Base-by-base conservation (phyloP, 73 alveolate genomes). In the Diophrys appendiculata region DNA sequence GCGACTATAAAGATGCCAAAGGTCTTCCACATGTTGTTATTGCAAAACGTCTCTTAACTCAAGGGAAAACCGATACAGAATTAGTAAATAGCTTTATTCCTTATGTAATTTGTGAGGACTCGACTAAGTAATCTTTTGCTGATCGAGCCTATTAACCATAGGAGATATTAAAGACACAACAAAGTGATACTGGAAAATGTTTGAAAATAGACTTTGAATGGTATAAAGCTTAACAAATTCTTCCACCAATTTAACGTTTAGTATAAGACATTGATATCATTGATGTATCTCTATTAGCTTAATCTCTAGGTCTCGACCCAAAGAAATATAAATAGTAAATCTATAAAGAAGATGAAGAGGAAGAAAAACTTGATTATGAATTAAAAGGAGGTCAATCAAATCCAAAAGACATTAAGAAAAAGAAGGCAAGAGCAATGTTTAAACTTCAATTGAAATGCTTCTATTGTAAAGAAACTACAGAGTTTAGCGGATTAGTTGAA, bases 11-110 rank as follows among this genome's bases (percentile, higher is more conserved):
- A 33, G 98, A 95, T 73, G 80, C 90, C 65, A 82, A 80, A 18
- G 75, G 81, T 31, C 94, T 73, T 33, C 99, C 99, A 52, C 99
- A 95, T 88, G 99, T 96, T 24, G 91, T 79, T 29, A 99, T 96
- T 0, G 99, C 99, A 24, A 87, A 73, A 69, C 76, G 98, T 65
- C 54, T 93, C 82, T 83, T 90, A 78, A 52, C 18, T 25, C 79
- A 83, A 52, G 98, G 98, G 26, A 92, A 89, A 73, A 68, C 90
- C 68, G 92, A 91, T 22, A 64, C 87, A 33, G 94, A 89, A 65
- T 85, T 88, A 52, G 93, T 86, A 23, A 83, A 89, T 77, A 87
- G 88, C 32, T 88, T 88, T 81, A 96, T 96, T 73, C 96, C 97
- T 18, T 97, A 95, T 85, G 90, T 96, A 24, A 88, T 97, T n/a